These are phyloP conservation scores for Strobilomyces dryophilus DNA, from an alignment of 768 basidiomycete species.

Conservation along the genomic window DNA sequence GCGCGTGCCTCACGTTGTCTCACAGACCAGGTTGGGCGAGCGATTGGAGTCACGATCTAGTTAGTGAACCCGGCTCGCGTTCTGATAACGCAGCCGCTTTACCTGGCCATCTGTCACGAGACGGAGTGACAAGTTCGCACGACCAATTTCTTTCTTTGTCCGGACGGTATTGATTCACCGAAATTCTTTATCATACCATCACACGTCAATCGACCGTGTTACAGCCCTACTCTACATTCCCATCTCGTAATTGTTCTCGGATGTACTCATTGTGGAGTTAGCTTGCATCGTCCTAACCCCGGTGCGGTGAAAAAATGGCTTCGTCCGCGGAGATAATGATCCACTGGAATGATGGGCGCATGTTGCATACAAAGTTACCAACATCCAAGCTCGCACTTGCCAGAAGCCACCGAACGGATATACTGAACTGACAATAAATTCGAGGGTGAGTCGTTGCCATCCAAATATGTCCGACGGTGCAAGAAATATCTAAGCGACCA, in stretches of 20 bases:
- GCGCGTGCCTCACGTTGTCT: neutral
- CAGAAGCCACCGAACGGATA: too few relatives aligned
- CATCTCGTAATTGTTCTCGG: constrained; percentile 2
- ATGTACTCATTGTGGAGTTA: neutral
- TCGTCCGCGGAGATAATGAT: too few relatives aligned
- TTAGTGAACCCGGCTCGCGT: constrained; percentile 8
- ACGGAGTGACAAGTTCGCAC: neutral
- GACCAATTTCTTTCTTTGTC: constrained; percentile 11
- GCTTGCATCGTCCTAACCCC: neutral
- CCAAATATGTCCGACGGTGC: neutral
- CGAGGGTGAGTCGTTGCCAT: too few relatives aligned
- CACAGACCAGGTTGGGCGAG: constrained; percentile 13
- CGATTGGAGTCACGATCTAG: constrained; percentile 17
- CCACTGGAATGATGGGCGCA: too few relatives aligned
- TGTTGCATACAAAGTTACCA: too few relatives aligned
- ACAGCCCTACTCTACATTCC: constrained; percentile 16
- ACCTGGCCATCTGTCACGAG: constrained; percentile 3
- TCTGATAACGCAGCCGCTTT: constrained; percentile 1
- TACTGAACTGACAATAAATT: too few relatives aligned
- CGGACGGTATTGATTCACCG: constrained; percentile 10
- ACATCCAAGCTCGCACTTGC: neutral
- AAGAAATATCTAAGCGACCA: neutral
- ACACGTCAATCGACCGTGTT: constrained; percentile 1
- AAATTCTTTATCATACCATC: neutral
- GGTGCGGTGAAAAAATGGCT: neutral